phyloP scores from a whole-genome alignment of 2,329 filamentous ascomycete genomes.

The Penicillium rolfsii region DNA sequence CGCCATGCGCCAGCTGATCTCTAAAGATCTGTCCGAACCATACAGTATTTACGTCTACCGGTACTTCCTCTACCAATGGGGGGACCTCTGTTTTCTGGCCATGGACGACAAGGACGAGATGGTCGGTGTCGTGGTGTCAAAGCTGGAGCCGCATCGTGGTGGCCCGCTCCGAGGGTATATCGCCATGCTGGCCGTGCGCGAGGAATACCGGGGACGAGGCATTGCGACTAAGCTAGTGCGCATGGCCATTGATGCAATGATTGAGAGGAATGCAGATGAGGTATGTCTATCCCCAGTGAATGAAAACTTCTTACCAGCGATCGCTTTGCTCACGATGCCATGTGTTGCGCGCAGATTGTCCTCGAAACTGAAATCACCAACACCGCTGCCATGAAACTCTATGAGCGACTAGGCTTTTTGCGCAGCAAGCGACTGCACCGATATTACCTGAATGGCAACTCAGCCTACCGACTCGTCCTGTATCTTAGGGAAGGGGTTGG shows the following conservation, averaged over 20 bases:
- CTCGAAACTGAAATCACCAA: conserved; percentile 97
- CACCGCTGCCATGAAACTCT: conserved; percentile 83
- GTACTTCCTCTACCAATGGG: conserved; percentile 98
- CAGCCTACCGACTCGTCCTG: conserved; percentile 84
- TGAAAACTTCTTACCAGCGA: background rate
- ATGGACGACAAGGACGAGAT: conserved; percentile 60
- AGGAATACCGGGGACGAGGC: conserved; percentile 77
- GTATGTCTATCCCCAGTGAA: conserved; percentile 38
- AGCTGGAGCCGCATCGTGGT: conserved; percentile 85
- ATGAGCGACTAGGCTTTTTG: conserved; percentile 89
- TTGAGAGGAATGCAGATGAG: conserved; percentile 80
- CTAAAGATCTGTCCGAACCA: conserved; percentile 93
- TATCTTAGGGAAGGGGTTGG: conserved; percentile 68
- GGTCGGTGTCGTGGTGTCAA: conserved; percentile 90
- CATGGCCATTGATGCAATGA: conserved; percentile 90
- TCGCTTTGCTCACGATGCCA: conserved; percentile 17
- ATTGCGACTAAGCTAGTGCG: conserved; percentile 89
- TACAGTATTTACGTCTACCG: conserved; percentile 99
- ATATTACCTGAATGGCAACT: conserved; percentile 96
- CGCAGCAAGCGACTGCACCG: conserved; percentile 90
- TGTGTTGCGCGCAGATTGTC: conserved; percentile 61
- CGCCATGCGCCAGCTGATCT: conserved; percentile 88
- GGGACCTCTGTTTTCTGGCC: conserved; percentile 89
- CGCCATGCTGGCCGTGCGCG: conserved; percentile 93
- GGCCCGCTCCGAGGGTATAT: conserved; percentile 93